A percentile compares a stretch with the other conserved stretches of the same genome.
Conservation (phyloP, 164 flowering plant genomes). For the Magnolia officinalis region DNA sequence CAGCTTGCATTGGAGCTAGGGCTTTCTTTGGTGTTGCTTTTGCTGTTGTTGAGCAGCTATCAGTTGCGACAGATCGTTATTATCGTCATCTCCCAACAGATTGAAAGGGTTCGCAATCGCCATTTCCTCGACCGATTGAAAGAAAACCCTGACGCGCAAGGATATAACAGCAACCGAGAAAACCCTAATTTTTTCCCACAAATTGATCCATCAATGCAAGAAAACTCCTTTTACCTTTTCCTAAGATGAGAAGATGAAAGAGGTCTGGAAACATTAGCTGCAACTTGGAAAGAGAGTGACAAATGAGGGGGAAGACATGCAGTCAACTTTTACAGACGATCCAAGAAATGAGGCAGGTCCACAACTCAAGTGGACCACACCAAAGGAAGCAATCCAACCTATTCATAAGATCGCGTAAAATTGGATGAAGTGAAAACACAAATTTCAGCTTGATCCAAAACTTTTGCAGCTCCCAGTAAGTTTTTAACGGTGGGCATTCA, state of each 20-base stretch:
- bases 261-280: background rate
- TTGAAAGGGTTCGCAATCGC: too few relatives aligned
- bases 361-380: too few relatives aligned
- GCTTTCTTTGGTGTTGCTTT: slow-evolving; percentile 32
- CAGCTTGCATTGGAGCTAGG: slow-evolving; percentile 25
- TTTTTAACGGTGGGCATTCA: too few relatives aligned
- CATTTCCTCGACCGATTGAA: too few relatives aligned
- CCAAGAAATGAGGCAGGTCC: too few relatives aligned
- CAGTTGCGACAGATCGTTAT: slow-evolving; percentile 64
- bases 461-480: too few relatives aligned
- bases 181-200: background rate
- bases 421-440: too few relatives aligned
- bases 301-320: background rate
- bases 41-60: slow-evolving; percentile 32
- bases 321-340: too few relatives aligned
- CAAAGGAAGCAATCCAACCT: too few relatives aligned
- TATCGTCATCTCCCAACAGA: slow-evolving; percentile 58
- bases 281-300: background rate
- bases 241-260: background rate
- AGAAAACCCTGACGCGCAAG: background rate
- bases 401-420: too few relatives aligned
- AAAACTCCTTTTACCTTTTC: background rate
- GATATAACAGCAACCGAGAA: background rate
- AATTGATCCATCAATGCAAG: background rate
- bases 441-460: too few relatives aligned